Evolutionary conservation across 371 early-diverging fungal genomes (phyloP).

Genomic region (Zychaea mexicana): DNA sequence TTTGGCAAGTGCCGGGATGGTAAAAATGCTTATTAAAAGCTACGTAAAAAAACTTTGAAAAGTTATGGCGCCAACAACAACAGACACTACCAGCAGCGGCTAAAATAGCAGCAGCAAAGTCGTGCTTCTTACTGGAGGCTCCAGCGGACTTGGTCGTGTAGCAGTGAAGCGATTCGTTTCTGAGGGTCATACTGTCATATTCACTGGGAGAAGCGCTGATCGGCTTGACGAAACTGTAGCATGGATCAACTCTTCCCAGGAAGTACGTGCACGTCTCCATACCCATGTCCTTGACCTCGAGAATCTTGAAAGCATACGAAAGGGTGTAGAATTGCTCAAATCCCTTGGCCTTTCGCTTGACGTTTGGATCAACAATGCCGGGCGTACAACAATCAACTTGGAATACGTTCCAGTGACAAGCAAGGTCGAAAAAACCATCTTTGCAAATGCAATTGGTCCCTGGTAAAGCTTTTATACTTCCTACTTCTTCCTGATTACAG

Average conservation of each 20-base stretch:
- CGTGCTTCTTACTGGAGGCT: slow-evolving; percentile 39
- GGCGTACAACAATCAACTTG: slow-evolving; percentile 1
- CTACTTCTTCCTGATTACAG: neutral
- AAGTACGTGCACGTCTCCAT: slow-evolving; percentile 6
- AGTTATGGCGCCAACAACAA: no score
- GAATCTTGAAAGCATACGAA: slow-evolving; percentile 18
- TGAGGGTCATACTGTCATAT: slow-evolving; percentile 31
- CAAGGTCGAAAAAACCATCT: slow-evolving; percentile 25
- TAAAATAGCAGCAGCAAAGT: no score
- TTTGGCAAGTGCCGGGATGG: no score
- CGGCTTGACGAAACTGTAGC: neutral
- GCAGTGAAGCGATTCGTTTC: slow-evolving; percentile 26
- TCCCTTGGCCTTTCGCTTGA: slow-evolving; percentile 10
- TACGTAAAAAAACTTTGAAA: no score
- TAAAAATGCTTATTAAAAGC: no score
- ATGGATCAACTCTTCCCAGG: neutral
- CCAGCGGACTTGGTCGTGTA: slow-evolving; percentile 32
- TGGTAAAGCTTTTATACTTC: neutral
- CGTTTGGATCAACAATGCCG: slow-evolving; percentile 33
- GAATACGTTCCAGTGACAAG: slow-evolving; percentile 10
- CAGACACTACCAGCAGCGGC: no score
- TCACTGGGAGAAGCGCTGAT: slow-evolving; percentile 28
- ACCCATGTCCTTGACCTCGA: slow-evolving; percentile 22
- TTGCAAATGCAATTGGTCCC: slow-evolving; percentile 32
- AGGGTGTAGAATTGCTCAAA: slow-evolving; percentile 17